Base-by-base conservation (phyloP, 148 eudicot genomes). In the Gaultheria prostrata region DNA sequence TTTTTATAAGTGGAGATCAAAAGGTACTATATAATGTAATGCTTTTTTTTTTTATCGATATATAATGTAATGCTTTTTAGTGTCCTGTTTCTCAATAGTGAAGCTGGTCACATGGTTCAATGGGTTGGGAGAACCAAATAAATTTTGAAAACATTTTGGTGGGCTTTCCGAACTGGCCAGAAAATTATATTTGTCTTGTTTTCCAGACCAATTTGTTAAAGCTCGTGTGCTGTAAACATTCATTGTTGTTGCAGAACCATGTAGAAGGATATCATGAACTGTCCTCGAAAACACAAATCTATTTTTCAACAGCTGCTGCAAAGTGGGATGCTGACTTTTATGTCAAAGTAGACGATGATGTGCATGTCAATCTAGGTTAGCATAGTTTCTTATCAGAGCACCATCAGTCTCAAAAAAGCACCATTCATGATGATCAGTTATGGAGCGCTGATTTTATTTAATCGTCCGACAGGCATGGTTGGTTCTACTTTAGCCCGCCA, bases 291-390 rank as follows among this genome's bases (percentile, higher is more conserved):
- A 94, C 98, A 10, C 90, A 90, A 86, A 88, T 80, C 26, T 94
- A 89, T 87, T 93, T 94, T 71, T 85, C 94, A 43, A 89, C 93
- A 39, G 98, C 93, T 82, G 93, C 88, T 49, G 90, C 94, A 12
- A 89, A 86, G 83, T 94, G 95, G 95, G 94, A 94, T 87, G 98
- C 95, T 77, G 94, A 92, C 81, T 94, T 91, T 85, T 94, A 90
- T 77, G 87, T 94, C 30, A 94, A 94, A 88, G 97, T 92, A 61
- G 97, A 94, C 15, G 98, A 94, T 83, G 98, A 94, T 85, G 93
- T 94, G 83, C 97, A 94, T 82, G 88, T 92, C 84, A 94, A 92
- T 92, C 89, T 92, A 82, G 95, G 95, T 93, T 74, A 80, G 87
- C 54, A 46, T 80, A 48, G 57, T 20, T 65, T 49, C 33, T 45